phyloP scores from a whole-genome alignment of 2,329 filamentous ascomycete species.

The Neonectria neomacrospora region DNA sequence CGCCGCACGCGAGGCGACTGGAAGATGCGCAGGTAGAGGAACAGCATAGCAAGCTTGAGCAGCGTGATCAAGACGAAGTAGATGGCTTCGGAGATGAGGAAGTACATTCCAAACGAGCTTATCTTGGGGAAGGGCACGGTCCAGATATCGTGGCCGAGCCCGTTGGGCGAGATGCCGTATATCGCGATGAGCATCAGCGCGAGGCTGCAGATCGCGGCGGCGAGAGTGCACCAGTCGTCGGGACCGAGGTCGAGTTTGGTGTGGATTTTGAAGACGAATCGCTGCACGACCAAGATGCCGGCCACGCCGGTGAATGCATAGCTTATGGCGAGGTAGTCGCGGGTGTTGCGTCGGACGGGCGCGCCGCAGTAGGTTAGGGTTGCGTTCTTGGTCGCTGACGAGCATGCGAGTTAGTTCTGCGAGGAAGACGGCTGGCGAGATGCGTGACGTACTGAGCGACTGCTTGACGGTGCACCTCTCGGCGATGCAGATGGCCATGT shows the following conservation, averaged over 20 bases:
- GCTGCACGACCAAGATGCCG: not conserved
- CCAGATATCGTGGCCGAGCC: conserved; percentile 24
- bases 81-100: conserved; percentile 10
- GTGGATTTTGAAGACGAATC: not conserved
- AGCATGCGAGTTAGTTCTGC: not conserved
- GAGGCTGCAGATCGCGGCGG: not conserved
- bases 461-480: not conserved
- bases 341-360: not conserved
- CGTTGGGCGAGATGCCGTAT: conserved; percentile 13
- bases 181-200: not conserved
- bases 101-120: not conserved
- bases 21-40: conserved; percentile 30
- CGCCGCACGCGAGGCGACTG: not conserved
- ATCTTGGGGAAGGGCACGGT: conserved; percentile 7
- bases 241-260: not conserved
- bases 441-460: not conserved
- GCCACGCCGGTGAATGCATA: not conserved
- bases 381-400: not conserved
- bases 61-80: conserved; percentile 22
- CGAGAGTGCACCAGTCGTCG: not conserved
- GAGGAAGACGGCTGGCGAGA: not conserved
- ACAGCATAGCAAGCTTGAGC: conserved; percentile 19
- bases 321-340: not conserved
- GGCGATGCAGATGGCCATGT: not conserved
- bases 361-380: not conserved